Base-by-base conservation (phyloP, 2,329 filamentous ascomycete genomes). In the Colletotrichum sp. region DNA sequence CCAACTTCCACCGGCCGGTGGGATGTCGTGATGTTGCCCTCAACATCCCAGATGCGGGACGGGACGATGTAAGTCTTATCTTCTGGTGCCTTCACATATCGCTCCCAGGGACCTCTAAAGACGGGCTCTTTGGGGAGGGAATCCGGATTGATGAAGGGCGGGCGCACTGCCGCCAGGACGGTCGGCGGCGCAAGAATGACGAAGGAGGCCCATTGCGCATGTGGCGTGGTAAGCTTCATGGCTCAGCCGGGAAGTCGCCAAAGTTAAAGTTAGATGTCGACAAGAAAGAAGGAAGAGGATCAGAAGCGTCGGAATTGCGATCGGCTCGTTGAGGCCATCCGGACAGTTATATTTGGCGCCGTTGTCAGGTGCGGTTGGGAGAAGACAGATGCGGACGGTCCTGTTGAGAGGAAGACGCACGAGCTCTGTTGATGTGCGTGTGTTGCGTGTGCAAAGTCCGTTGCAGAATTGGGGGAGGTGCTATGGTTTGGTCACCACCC, bases 31-130 rank as follows among this genome's bases (percentile, higher is more conserved):
- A 84, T 80, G 69, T 82, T 82, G 2, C 85, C 85, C 32, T 84
- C 80, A 18, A 79, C 81, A 52, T 79, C 79, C 74, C 82, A 85
- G 34, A 86, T 80, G 28, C 80, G 78, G 15, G 78, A 74, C 2
- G 85, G 84, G 21, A 77, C 76, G 59, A 86, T 84, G 65, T 81
- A 78, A 5, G 81, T 80, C 77, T 85, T 84, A 71, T 84, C 80
- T 34, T 77, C 72, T 10, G 84, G 83, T 4, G 85, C 84, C 57
- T 82, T 81, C 65, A 86, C 85, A 67, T 84, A 83, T 12, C 75
- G 71, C 52, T 86, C 83, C 85, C 85, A 86, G 3, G 84, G 83
- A 6, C 85, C 85, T 32, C 83, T 83, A 55, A 85, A 86, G 7
- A 85, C 71, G 1, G 85, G 81, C 32, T 80, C 65, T 15, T 74